Conservation (phyloP, 1,139 yeast species). For the Candida albicans region DNA sequence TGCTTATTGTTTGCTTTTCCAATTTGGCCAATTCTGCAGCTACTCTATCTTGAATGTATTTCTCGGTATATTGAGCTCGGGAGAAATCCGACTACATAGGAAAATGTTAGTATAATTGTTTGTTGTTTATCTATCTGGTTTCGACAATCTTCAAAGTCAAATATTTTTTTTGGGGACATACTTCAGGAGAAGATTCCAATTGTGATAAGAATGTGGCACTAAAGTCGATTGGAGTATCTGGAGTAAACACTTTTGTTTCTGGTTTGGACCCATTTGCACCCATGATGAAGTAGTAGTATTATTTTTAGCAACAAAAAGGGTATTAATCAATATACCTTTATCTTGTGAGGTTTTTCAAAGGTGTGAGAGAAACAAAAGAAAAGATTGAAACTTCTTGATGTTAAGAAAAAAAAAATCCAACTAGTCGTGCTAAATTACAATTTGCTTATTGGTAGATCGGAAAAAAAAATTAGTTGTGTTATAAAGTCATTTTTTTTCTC, state of each 20-base stretch:
- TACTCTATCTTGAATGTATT: constrained; percentile 75
- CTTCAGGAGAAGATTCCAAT: constrained; percentile 70
- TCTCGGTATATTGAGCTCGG: constrained; percentile 76
- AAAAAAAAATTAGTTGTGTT: too few relatives aligned
- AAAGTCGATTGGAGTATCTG: constrained; percentile 74
- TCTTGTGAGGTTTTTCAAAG: constrained; percentile 2
- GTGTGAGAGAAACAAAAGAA: too few relatives aligned
- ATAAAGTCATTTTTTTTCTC: too few relatives aligned
- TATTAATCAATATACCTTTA: neutral
- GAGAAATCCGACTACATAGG: constrained; percentile 62
- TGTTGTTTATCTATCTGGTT: too few relatives aligned
- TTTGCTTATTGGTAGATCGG: too few relatives aligned
- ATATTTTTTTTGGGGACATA: constrained; percentile 28
- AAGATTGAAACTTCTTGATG: too few relatives aligned
- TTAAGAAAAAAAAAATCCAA: too few relatives aligned
- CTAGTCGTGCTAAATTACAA: too few relatives aligned
- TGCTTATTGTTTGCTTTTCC: constrained; percentile 57
- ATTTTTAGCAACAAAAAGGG: too few relatives aligned
- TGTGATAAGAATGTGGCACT: constrained; percentile 67
- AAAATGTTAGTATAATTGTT: constrained; percentile 21
- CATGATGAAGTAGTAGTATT: constrained; percentile 28
- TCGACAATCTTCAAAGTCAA: too few relatives aligned
- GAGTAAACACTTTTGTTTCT: constrained; percentile 65
- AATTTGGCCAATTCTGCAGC: constrained; percentile 62
- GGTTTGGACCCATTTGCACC: constrained; percentile 60